phyloP scores from a whole-genome alignment of 2,329 filamentous ascomycete genomes.

The Talaromyces piceae region DNA sequence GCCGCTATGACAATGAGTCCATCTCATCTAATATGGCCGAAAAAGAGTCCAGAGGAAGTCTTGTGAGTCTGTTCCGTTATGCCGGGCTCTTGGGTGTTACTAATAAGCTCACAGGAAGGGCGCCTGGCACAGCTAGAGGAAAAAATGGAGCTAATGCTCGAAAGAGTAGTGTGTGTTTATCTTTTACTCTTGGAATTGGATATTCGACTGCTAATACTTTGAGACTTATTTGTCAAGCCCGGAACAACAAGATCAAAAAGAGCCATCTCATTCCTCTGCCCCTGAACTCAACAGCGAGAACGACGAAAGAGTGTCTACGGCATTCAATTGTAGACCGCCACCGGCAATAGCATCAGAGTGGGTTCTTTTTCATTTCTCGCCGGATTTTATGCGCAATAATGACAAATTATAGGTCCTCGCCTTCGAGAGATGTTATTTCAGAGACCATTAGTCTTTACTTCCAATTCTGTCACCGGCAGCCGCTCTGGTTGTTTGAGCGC shows the following conservation, averaged over 20 bases:
- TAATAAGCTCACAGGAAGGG: slow-evolving; percentile 4
- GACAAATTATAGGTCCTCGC: neutral
- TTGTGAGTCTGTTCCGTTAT: neutral
- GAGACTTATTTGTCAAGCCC: neutral
- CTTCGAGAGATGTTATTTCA: slow-evolving; percentile 8
- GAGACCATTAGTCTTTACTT: slow-evolving; percentile 15
- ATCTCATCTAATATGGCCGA: neutral
- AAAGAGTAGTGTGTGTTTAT: slow-evolving; percentile 8
- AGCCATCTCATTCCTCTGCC: neutral
- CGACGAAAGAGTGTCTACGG: neutral
- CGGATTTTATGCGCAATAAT: neutral
- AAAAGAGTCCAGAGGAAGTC: neutral
- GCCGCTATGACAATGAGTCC: slow-evolving; percentile 10
- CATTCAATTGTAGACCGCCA: no score
- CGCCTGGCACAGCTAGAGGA: slow-evolving; percentile 11
- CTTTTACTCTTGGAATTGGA: neutral
- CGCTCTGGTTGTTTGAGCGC: slow-evolving; percentile 18
- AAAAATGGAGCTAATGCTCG: slow-evolving; percentile 12
- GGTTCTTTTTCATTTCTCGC: neutral
- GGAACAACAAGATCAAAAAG: neutral
- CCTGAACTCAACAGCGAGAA: neutral
- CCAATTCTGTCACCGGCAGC: slow-evolving; percentile 18
- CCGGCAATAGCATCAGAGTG: neutral
- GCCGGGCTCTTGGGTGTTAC: neutral
- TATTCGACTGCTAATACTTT: neutral